These are phyloP conservation scores for Tardiomyces blankii DNA, from an alignment of 1,139 yeast genomes.

Conservation along the genomic window DNA sequence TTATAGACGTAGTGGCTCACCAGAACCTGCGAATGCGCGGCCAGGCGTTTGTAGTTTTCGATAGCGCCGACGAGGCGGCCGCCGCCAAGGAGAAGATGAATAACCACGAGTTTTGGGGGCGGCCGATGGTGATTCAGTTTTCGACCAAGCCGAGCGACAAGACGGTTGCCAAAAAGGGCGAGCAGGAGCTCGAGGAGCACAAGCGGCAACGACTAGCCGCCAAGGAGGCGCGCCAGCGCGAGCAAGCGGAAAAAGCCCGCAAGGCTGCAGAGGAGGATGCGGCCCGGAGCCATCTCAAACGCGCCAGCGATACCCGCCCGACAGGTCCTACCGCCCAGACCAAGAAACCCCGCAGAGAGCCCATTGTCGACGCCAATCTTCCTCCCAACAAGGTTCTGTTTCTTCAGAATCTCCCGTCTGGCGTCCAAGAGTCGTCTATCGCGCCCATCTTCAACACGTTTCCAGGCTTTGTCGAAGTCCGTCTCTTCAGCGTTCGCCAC, in stretches of 20 bases:
- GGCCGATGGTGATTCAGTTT: slow-evolving; percentile 36
- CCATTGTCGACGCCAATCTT: slow-evolving; percentile 12
- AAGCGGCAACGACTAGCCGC: slow-evolving; percentile 21
- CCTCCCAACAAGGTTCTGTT: slow-evolving; percentile 64
- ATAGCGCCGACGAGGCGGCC: slow-evolving; percentile 32
- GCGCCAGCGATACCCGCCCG: neutral
- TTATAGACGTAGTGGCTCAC: slow-evolving; percentile 48
- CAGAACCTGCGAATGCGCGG: slow-evolving; percentile 59
- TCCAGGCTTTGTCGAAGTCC: slow-evolving; percentile 52
- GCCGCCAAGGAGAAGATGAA: slow-evolving; percentile 33
- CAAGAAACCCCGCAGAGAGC: slow-evolving; percentile 16
- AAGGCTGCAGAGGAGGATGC: neutral
- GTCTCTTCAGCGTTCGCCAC: slow-evolving; percentile 54
- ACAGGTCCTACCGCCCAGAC: slow-evolving; percentile 7
- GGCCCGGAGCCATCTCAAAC: neutral
- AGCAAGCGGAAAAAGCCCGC: neutral
- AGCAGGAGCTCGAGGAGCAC: slow-evolving; percentile 22
- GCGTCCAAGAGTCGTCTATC: slow-evolving; percentile 34
- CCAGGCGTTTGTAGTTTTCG: slow-evolving; percentile 75
- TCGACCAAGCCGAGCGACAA: slow-evolving; percentile 42
- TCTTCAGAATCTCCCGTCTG: slow-evolving; percentile 50
- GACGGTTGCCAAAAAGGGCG: slow-evolving; percentile 21
- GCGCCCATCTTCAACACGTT: slow-evolving; percentile 35
- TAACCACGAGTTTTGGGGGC: slow-evolving; percentile 35
- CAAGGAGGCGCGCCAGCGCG: slow-evolving; percentile 12